Conservation (phyloP, 768 basidiomycete species). For the Suillus ampliporus region DNA sequence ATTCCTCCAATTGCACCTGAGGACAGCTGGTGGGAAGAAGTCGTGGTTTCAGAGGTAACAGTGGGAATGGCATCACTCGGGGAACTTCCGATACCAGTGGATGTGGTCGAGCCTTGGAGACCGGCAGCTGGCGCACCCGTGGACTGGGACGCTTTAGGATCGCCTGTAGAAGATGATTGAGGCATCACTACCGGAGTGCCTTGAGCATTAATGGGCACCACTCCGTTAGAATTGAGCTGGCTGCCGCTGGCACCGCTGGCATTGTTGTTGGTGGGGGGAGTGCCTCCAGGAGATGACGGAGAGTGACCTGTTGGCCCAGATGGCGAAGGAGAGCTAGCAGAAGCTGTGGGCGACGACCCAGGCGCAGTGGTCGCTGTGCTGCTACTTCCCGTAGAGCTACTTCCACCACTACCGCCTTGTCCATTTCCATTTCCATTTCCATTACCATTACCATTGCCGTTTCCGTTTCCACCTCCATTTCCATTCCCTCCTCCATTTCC, state of each 20-base stretch:
- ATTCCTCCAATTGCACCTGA: constrained; percentile 56
- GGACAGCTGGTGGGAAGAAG: constrained; percentile 41
- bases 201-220: background rate
- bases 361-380: background rate
- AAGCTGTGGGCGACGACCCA: background rate
- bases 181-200: background rate
- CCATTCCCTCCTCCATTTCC: constrained; percentile 4
- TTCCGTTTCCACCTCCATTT: background rate
- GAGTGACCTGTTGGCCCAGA: background rate
- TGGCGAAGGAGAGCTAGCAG: constrained; percentile 6
- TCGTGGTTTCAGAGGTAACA: constrained; percentile 8
- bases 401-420: background rate
- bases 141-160: background rate
- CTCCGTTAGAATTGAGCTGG: background rate
- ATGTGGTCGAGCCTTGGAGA: constrained; percentile 16
- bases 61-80: constrained; percentile 22
- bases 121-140: background rate
- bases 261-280: background rate
- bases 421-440: background rate
- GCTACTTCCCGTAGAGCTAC: background rate
- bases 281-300: background rate
- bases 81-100: constrained; percentile 19
- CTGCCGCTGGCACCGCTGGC: background rate
- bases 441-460: constrained; percentile 2
- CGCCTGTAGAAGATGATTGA: background rate